Evolutionary conservation across 495 filamentous ascomycete species (phyloP).

Genomic region (Ramalina intermedia): DNA sequence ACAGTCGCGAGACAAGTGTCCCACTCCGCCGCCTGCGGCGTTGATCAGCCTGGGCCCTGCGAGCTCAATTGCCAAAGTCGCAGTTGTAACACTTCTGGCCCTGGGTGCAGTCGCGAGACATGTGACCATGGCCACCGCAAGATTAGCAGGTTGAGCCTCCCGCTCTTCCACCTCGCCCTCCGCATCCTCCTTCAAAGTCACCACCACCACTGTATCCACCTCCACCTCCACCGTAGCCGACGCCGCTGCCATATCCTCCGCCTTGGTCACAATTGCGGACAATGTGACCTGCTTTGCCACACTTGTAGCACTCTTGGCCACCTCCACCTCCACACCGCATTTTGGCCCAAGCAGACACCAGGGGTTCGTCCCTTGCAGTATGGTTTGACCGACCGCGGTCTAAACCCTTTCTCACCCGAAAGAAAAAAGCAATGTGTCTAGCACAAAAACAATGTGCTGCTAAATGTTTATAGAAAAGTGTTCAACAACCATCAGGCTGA

Average conservation of each 20-base stretch:
- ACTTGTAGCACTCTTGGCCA: slow-evolving; percentile 91
- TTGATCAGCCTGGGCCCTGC: not conserved
- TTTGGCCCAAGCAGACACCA: too few relatives aligned
- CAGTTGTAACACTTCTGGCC: slow-evolving; percentile 99
- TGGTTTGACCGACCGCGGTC: too few relatives aligned
- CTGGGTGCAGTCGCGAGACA: slow-evolving; percentile 95
- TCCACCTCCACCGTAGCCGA: slow-evolving; percentile 31
- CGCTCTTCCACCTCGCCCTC: slow-evolving; percentile 32
- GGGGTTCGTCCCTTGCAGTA: too few relatives aligned
- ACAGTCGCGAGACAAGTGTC: slow-evolving; percentile 91
- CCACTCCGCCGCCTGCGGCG: slow-evolving; percentile 59
- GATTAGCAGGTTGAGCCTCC: slow-evolving; percentile 85
- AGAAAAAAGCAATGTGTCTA: too few relatives aligned
- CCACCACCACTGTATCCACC: slow-evolving; percentile 34
- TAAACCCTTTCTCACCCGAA: too few relatives aligned
- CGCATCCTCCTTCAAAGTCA: slow-evolving; percentile 32
- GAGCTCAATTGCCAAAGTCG: slow-evolving; percentile 20
- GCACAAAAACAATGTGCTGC: too few relatives aligned
- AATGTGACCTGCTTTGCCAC: slow-evolving; percentile 92
- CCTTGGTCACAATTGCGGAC: slow-evolving; percentile 83
- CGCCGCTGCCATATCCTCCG: slow-evolving; percentile 29
- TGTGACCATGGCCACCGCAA: slow-evolving; percentile 90
- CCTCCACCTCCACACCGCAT: slow-evolving; percentile 14
- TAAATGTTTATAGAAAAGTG: too few relatives aligned
- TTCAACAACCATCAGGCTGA: too few relatives aligned